phyloP scores from a whole-genome alignment of 805 yeast species.

The Yamadazyma akitaensis region DNA sequence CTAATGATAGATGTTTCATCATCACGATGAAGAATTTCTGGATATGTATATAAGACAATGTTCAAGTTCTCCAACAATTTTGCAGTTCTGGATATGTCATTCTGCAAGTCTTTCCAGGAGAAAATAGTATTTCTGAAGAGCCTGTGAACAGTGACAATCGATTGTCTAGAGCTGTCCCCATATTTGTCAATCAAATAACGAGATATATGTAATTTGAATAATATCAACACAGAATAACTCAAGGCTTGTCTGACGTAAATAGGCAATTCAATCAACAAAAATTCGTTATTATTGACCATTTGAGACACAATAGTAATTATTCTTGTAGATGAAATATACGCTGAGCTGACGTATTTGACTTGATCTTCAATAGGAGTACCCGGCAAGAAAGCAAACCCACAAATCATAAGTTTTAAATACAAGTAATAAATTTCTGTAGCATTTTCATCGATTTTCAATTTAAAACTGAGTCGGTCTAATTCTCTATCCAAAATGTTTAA shows the following conservation, averaged over 20 bases:
- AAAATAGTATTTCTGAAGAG: conserved; percentile 81
- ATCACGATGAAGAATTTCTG: conserved; percentile 65
- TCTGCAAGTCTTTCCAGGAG: conserved; percentile 88
- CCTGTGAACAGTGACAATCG: conserved; percentile 89
- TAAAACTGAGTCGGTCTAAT: conserved; percentile 65
- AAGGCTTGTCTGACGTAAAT: conserved; percentile 85
- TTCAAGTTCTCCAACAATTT: conserved; percentile 86
- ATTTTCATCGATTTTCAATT: conserved; percentile 58
- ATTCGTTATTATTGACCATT: conserved; percentile 51
- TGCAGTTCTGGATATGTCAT: conserved; percentile 89
- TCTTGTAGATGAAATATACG: conserved; percentile 77
- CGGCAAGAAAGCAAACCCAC: conserved; percentile 88
- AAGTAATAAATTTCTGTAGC: conserved; percentile 74
- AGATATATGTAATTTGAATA: conserved; percentile 79
- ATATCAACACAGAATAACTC: conserved; percentile 70
- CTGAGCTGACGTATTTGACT: conserved; percentile 75
- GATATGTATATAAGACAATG: conserved; percentile 81
- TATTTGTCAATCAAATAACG: conserved; percentile 70
- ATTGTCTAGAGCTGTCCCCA: conserved; percentile 86
- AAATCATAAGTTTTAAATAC: conserved; percentile 75
- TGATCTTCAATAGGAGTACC: conserved; percentile 86
- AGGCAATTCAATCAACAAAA: conserved; percentile 78
- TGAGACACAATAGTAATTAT: conserved; percentile 75
- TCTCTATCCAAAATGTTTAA: conserved; percentile 76
- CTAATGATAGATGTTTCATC: conserved; percentile 63